A percentile compares a stretch with the other conserved stretches of the same genome.
Evolutionary conservation across 1,284 basidiomycete genomes (phyloP).

Genomic region (Fomitopsis schrenkii): DNA sequence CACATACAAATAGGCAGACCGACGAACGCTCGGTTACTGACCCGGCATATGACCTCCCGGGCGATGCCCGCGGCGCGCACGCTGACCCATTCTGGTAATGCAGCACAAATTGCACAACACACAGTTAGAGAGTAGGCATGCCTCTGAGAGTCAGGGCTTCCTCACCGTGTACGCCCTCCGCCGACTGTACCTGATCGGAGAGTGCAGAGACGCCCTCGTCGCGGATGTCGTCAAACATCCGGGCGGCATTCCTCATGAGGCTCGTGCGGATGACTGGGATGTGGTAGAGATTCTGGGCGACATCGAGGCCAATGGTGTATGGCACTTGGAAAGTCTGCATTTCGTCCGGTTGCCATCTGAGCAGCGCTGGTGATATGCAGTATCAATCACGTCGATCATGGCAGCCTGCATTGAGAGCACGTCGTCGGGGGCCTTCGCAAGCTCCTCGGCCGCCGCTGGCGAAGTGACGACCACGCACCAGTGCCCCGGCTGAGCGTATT

Average conservation of each 20-base stretch:
- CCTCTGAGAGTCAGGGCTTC: conserved; percentile 5
- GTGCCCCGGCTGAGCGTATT: too few species aligned
- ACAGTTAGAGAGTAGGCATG: background rate
- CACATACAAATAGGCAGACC: conserved; percentile 36
- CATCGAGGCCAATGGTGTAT: conserved; percentile 19
- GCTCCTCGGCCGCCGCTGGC: too few species aligned
- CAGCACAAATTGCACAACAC: background rate
- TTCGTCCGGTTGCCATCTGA: background rate
- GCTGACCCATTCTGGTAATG: conserved; percentile 9
- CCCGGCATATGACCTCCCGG: conserved; percentile 31
- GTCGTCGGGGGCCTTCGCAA: conserved; percentile 4
- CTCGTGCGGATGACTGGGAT: conserved; percentile 20
- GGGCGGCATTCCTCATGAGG: conserved; percentile 12
- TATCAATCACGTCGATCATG: conserved; percentile 22
- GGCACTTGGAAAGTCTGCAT: conserved; percentile 14
- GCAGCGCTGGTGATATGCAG: background rate
- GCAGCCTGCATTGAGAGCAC: conserved; percentile 25
- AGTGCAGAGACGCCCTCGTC: conserved; percentile 15
- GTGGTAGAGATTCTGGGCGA: conserved; percentile 22
- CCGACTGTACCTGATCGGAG: background rate
- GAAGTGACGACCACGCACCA: too few species aligned
- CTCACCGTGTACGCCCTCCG: conserved; percentile 15
- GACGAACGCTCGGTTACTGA: conserved; percentile 41
- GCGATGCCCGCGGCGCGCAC: conserved; percentile 25
- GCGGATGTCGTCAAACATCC: conserved; percentile 11